phyloP scores from a whole-genome alignment of 148 eudicot genomes.

The Pouteria glomerata region DNA sequence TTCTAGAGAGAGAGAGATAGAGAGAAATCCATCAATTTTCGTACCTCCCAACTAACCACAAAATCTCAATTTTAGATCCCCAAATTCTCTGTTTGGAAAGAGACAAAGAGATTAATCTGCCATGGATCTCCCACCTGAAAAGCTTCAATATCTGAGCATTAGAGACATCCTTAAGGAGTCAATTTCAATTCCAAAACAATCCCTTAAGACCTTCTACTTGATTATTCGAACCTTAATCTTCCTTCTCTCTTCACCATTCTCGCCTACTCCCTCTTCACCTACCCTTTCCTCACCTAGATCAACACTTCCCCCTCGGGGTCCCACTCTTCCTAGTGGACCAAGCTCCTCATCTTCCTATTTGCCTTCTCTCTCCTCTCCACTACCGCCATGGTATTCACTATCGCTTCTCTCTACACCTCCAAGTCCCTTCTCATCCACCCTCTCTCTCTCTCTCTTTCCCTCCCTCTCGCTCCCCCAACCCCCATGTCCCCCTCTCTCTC shows the following conservation, averaged over 20 bases:
- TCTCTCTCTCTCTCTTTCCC: too few relatives aligned
- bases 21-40: too few relatives aligned
- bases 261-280: slow-evolving; percentile 92
- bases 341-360: slow-evolving; percentile 74
- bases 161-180: slow-evolving; percentile 61
- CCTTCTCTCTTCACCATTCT: slow-evolving; percentile 92
- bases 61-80: too few relatives aligned
- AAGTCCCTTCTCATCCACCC: slow-evolving; percentile 67
- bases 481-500: too few relatives aligned
- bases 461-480: too few relatives aligned
- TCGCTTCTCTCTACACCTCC: slow-evolving; percentile 75
- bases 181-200: slow-evolving; percentile 61
- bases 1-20: too few relatives aligned
- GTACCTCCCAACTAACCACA: too few relatives aligned
- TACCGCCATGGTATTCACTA: slow-evolving; percentile 89
- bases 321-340: slow-evolving; percentile 50
- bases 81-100: too few relatives aligned
- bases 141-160: slow-evolving; percentile 64
- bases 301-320: slow-evolving; percentile 32
- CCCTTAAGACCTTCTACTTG: slow-evolving; percentile 72
- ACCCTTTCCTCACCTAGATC: slow-evolving; percentile 60
- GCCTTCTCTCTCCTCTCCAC: slow-evolving; percentile 86
- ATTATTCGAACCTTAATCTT: slow-evolving; percentile 76
- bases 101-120: too few relatives aligned
- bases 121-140: slow-evolving; percentile 88